Evolutionary conservation across 768 basidiomycete species (phyloP), one percentile per base, ranked within the genome.

Genomic region (Clathrus columnatus): DNA sequence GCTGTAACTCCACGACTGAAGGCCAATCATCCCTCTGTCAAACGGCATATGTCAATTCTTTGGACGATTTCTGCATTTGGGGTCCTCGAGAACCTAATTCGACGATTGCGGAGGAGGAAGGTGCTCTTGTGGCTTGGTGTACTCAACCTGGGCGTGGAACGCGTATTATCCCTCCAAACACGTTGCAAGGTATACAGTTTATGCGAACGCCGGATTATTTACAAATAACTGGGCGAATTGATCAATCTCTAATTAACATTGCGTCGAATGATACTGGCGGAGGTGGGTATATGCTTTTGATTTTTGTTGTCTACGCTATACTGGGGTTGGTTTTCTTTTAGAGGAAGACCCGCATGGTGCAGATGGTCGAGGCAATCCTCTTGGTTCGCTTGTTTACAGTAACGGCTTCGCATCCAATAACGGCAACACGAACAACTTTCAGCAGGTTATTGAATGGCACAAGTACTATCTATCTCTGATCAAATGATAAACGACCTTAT

Each of bases 51-150:
- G 70, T 83, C 56, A 87, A 86, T 79, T 76, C 66, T 57, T 73
- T 77, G 10, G 65, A 67, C 27, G 81, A 54, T 41, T 56, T 48
- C 29, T 59, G 58, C 48, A 58, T 57, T n/a, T 57, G 55, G 55
- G 82, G 73, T 27, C 78, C 83, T 0, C 61, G 73, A 1, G 67
- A 68, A n/a, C 70, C 76, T 3, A 72, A 79, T 64, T 72, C 75
- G 14, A 67, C 70, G 17, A 82, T 91, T 44, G 83, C 76, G 29
- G 75, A 85, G 57, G 77, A 77, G 2, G 90, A 92, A 64, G 82
- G 77, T 42, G 72, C 80, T 64, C 82, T 80, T 62, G 84, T 91
- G 8, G 81, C 87, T 1, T 92, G 80, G 77, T 92, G 87, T 70
- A 80, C 82, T n/a, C 80, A 84, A 65, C 74, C 75, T 1, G 79